Evolutionary conservation across 768 basidiomycete species (phyloP), one percentile per base, ranked within the genome.

Genomic region (Suillus hirtellus): DNA sequence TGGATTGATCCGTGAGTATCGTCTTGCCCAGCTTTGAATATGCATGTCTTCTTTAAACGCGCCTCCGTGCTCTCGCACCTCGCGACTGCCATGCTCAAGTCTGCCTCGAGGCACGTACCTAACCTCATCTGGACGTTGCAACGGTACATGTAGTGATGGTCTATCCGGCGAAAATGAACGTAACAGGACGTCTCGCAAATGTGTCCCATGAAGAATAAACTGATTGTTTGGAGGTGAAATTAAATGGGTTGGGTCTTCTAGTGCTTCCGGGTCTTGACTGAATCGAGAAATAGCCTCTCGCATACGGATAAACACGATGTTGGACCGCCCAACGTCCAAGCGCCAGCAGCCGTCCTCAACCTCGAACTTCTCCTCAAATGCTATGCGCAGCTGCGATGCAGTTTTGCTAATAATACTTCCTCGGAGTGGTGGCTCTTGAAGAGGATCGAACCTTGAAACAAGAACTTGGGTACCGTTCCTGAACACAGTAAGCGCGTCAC

Each of bases 1-100:
- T 0, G 94, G 92, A 59, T 85, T 73, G 9, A 75, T 70, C 21
- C 71, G 75, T 17, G 82, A 80, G 75, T 96, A 88, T 54, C 95
- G 81, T 62, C 77, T 77, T 9, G 87, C 89, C 95, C 95, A 96
- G 68, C 89, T 92, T 65, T 86, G 85, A 44, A 97, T 90, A 52
- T 86, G 78, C 77, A 89, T 83, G 70, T 97, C 88, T 27, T 88
- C 79, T 63, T 79, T 81, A 74, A 96, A 90, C 11, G 85, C 79
- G 17, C 88, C 86, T 35, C 70, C 67, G 10, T 70, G 65, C 38
- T 69, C 70, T 24, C 60, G 63, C 10, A 59, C 63, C 24, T 73
- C 73, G 53, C 67, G 70, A 62, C 69, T 70, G 3, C 67, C 70
- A 63, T 80, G 81, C 49, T 79, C 81, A 49, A 81, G 71, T 8